These are phyloP conservation scores for Yamadazyma nakazawae DNA, from an alignment of 805 yeast genomes.

Conservation along the genomic window DNA sequence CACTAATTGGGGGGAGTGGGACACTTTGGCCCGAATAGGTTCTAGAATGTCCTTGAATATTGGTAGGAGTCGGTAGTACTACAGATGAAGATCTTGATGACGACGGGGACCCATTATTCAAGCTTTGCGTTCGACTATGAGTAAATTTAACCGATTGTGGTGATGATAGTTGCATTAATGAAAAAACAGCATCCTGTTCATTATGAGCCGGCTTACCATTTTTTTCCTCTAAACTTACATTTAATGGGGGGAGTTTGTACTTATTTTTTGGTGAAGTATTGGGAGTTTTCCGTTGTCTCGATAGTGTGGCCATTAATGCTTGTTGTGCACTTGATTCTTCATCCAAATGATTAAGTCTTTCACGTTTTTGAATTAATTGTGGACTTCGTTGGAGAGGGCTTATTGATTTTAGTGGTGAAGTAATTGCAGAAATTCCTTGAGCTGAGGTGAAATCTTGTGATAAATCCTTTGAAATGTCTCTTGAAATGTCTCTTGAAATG, in stretches of 20 bases:
- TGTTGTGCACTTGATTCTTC: conserved; percentile 45
- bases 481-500: not conserved
- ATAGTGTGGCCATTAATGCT: conserved; percentile 41
- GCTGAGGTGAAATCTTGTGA: not conserved
- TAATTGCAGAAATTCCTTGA: not conserved
- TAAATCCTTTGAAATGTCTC: conserved; percentile 5
- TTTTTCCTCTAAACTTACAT: conserved; percentile 19
- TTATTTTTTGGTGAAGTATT: not conserved
- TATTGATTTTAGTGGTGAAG: conserved; percentile 1
- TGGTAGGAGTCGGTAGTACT: conserved; percentile 11
- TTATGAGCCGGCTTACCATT: conserved; percentile 16
- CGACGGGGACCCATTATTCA: conserved; percentile 14
- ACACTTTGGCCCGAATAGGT: conserved; percentile 5
- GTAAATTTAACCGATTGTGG: conserved; percentile 37
- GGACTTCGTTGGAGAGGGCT: conserved; percentile 6
- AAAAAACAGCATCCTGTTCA: conserved; percentile 55
- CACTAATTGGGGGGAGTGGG: conserved; percentile 30
- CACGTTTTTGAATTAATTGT: conserved; percentile 5
- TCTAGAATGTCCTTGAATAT: conserved; percentile 3
- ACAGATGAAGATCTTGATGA: conserved; percentile 25
- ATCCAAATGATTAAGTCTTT: conserved; percentile 18
- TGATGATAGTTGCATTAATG: conserved; percentile 54
- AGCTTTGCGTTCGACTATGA: conserved; percentile 29
- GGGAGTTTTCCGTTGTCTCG: conserved; percentile 12
- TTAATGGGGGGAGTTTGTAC: conserved; percentile 28